phyloP scores from a whole-genome alignment of 176 grass and related monocot species.

The Triticum aestivum region IWGSC_CS_RefSeq_v2.1 NC_057807.1:650753212-650753711 shows the following conservation, averaged over 20 bases:
- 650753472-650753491: background rate
- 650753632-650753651: slow-evolving; percentile 99
- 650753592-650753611: slow-evolving; percentile 85
- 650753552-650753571: slow-evolving; percentile 8
- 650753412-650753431: background rate
- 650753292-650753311: background rate
- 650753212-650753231: background rate
- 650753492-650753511: slow-evolving; percentile 24
- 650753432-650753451: background rate
- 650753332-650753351: background rate
- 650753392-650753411: slow-evolving; percentile 3
- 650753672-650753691: slow-evolving; percentile 8
- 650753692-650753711: background rate
- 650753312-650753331: background rate
- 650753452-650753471: slow-evolving; percentile 15
- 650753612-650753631: slow-evolving; percentile 89
- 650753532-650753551: background rate
- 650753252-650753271: background rate
- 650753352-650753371: background rate
- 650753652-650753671: slow-evolving; percentile 97
- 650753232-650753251: background rate
- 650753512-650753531: slow-evolving; percentile 21
- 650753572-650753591: slow-evolving; percentile 86
- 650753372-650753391: background rate
- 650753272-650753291: slow-evolving; percentile 25